Conservation (phyloP, 139 green algal genomes). For the Chlorella sp. region DNA sequence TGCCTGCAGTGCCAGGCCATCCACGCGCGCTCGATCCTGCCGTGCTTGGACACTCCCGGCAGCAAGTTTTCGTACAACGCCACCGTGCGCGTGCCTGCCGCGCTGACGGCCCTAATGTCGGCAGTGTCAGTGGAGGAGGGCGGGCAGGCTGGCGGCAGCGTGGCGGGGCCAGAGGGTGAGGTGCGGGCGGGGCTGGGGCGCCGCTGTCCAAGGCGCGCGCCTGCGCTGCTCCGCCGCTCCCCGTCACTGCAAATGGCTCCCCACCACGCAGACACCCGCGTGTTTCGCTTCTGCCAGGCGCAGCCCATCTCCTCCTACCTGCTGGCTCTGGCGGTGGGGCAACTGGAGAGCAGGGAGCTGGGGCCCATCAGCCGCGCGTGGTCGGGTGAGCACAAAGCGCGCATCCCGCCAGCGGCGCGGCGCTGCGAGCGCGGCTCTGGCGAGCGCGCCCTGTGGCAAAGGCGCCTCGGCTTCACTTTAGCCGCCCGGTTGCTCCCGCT, state of each 20-base stretch:
- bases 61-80: constrained; percentile 83
- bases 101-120: constrained; percentile 81
- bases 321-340: constrained; percentile 86
- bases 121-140: constrained; percentile 58
- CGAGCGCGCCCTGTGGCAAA: too few relatives aligned
- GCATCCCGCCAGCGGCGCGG: too few relatives aligned
- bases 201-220: neutral
- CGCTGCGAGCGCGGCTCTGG: too few relatives aligned
- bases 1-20: constrained; percentile 93
- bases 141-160: too few relatives aligned
- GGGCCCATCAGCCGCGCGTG: constrained; percentile 58
- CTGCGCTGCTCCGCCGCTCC: too few relatives aligned
- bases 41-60: constrained; percentile 89
- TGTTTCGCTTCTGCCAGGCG: constrained; percentile 33
- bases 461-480: too few relatives aligned
- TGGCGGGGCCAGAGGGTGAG: too few relatives aligned
- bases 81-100: constrained; percentile 66
- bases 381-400: too few relatives aligned
- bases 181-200: neutral
- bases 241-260: too few relatives aligned
- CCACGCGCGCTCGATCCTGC: constrained; percentile 86
- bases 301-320: constrained; percentile 91
- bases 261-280: neutral
- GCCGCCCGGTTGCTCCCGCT: too few relatives aligned
- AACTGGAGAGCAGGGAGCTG: constrained; percentile 67